Evolutionary conservation across 176 grass and related monocot species (phyloP), one percentile per base, ranked within the genome.

Genomic region (Carex littledalei): DNA sequence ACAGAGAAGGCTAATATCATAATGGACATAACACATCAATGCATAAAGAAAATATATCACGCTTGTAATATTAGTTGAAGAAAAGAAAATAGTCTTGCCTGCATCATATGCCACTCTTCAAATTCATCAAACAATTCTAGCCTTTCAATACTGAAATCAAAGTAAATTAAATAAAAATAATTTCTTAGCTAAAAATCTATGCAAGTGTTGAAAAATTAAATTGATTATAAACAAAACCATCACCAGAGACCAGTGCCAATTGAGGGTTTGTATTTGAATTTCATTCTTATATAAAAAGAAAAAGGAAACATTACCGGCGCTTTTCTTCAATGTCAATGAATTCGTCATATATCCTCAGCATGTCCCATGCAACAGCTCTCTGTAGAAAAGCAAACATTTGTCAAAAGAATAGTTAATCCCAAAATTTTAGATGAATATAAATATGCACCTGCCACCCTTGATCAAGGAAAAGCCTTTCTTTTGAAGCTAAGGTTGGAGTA

Each of bases 71-170:
- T 67, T 32, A 22, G 39, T 43, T 81, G 32, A 55, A n/a, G 16
- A 37, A 67, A 87, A 18, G 0, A 63, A 63, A 32, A 15, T 15
- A 81, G 5, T 78, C 89, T 90, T 91, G 90, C 95, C 93, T 95
- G 95, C 95, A 98, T 95, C 95, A 98, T 95, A 87, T 98, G 64
- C 95, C 93, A 98, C 78, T 98, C 95, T 87, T 98, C 95, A 84
- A 98, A 98, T 77, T 98, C 95, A 78, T 98, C 93, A 89, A 98
- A 98, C 86, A 98, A 75, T 26, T 98, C 95, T 58, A 98, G 68
- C 11, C 89, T 90, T 83, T 98, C 95, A 72, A 95, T 95, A 72
- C 95, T 98, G 88, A 73, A 92, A 65, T 50, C 3, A 85, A 85
- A 84, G 41, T 62, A 67, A 72, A 85, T 39, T n/a, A 72, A 80